These are phyloP conservation scores for Extremus antarcticus DNA, from an alignment of 495 filamentous ascomycete species.

Conservation along the genomic window DNA sequence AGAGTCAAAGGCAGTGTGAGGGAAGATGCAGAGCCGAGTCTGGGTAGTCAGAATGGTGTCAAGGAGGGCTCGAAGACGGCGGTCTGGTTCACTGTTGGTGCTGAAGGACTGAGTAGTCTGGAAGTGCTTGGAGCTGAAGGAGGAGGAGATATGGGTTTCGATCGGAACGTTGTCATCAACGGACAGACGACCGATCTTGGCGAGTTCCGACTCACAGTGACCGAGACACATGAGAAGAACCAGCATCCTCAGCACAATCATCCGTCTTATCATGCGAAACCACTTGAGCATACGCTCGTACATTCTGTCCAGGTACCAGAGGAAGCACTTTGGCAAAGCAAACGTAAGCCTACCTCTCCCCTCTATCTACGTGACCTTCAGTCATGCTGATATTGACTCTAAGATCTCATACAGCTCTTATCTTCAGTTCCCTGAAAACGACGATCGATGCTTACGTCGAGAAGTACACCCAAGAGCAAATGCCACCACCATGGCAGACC, in stretches of 20 bases:
- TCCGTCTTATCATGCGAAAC: constrained; percentile 57
- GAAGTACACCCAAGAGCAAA: constrained; percentile 56
- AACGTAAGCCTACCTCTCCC: constrained; percentile 36
- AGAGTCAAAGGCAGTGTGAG: constrained; percentile 73
- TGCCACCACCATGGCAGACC: constrained; percentile 74
- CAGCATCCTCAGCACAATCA: constrained; percentile 47
- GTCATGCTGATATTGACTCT: constrained; percentile 16
- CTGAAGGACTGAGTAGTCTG: constrained; percentile 66
- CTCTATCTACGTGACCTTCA: constrained; percentile 14
- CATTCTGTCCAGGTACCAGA: constrained; percentile 55
- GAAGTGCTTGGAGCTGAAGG: constrained; percentile 44
- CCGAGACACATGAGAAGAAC: constrained; percentile 47
- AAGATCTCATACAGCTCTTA: constrained; percentile 36
- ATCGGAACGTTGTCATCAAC: constrained; percentile 61
- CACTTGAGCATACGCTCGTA: constrained; percentile 64
- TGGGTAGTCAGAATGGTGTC: constrained; percentile 8
- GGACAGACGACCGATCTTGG: constrained; percentile 68
- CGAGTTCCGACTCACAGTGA: constrained; percentile 74
- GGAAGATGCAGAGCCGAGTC: constrained; percentile 43
- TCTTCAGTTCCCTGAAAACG: constrained; percentile 69
- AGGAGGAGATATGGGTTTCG: constrained; percentile 43
- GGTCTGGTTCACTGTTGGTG: constrained; percentile 65
- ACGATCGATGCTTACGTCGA: constrained; percentile 58
- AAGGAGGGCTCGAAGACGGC: constrained; percentile 55
- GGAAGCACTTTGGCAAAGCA: constrained; percentile 74